Evolutionary conservation across 768 basidiomycete species (phyloP).

Genomic region (Psilocybe tampanensis): DNA sequence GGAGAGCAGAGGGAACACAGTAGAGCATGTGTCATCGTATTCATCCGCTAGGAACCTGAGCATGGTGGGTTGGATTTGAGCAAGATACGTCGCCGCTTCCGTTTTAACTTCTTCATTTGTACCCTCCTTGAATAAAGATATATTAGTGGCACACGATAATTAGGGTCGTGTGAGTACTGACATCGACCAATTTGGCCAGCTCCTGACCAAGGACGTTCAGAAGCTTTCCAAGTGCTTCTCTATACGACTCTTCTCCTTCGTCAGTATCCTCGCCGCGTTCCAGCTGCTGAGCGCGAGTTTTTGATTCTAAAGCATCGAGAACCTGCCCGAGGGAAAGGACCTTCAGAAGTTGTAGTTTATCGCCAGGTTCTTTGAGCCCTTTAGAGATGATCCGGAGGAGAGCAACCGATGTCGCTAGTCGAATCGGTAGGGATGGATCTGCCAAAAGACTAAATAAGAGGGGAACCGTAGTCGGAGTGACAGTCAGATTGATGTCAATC

Average conservation of each 20-base stretch:
- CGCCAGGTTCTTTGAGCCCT: constrained; percentile 88
- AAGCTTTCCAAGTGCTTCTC: constrained; percentile 86
- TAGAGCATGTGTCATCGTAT: constrained; percentile 86
- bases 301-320: constrained; percentile 76
- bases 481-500: constrained; percentile 96
- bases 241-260: constrained; percentile 86
- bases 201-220: constrained; percentile 84
- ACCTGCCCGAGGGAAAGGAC: constrained; percentile 86
- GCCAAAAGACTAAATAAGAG: constrained; percentile 84
- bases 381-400: constrained; percentile 86
- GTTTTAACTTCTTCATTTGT: constrained; percentile 57
- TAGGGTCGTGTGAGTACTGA: constrained; percentile 36
- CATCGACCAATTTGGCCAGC: constrained; percentile 82
- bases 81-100: constrained; percentile 66
- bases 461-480: constrained; percentile 87
- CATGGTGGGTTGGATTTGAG: constrained; percentile 76
- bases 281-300: constrained; percentile 67
- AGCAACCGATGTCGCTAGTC: constrained; percentile 80
- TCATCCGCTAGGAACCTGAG: constrained; percentile 89
- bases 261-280: constrained; percentile 73
- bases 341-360: constrained; percentile 88
- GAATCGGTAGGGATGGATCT: constrained; percentile 76
- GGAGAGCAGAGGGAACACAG: constrained; percentile 81
- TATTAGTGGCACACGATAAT: constrained; percentile 13
- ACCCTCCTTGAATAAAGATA: constrained; percentile 49